phyloP scores from a whole-genome alignment of 495 filamentous ascomycete species.

The Echria macrotheca region DNA sequence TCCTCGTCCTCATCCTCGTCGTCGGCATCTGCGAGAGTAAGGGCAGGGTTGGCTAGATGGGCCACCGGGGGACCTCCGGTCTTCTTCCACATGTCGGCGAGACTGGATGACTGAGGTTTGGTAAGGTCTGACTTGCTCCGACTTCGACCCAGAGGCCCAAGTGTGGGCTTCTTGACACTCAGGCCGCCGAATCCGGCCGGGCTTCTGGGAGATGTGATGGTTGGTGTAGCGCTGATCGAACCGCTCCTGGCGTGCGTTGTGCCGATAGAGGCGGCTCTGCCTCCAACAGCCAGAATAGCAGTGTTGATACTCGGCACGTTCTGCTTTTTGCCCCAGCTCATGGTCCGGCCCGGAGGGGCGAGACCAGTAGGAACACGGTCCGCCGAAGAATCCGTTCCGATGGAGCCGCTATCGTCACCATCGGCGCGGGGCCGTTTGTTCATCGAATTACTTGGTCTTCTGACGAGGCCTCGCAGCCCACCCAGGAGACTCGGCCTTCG shows the following conservation, averaged over 20 bases:
- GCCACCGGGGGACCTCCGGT: conserved; percentile 57
- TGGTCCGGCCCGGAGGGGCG: conserved; percentile 47
- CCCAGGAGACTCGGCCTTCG: conserved; percentile 39
- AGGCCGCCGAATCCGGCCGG: conserved; percentile 22
- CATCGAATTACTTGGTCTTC: conserved; percentile 46
- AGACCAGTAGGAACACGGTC: conserved; percentile 48
- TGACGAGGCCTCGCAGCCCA: conserved; percentile 48
- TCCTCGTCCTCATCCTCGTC: conserved; percentile 44
- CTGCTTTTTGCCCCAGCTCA: conserved; percentile 53
- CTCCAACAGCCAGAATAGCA: conserved; percentile 58
- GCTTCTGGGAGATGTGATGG: conserved; percentile 48
- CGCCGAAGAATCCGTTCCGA: conserved; percentile 27
- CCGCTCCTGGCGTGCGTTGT: conserved; percentile 49
- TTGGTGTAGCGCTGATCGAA: conserved; percentile 47
- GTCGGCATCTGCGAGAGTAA: conserved; percentile 18
- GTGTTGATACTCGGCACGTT: conserved; percentile 60
- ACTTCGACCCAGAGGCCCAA: no score
- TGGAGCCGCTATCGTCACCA: conserved; percentile 35
- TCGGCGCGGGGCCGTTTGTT: conserved; percentile 41
- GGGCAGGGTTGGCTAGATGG: conserved; percentile 39
- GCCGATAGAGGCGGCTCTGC: conserved; percentile 57
- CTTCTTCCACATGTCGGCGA: conserved; percentile 47
- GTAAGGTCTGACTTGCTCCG: conserved; percentile 75
- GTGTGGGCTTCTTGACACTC: conserved; percentile 43
- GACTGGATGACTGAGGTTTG: conserved; percentile 33